Evolutionary conservation across 2,329 filamentous ascomycete genomes (phyloP).

Genomic region (Claviceps paspali): DNA sequence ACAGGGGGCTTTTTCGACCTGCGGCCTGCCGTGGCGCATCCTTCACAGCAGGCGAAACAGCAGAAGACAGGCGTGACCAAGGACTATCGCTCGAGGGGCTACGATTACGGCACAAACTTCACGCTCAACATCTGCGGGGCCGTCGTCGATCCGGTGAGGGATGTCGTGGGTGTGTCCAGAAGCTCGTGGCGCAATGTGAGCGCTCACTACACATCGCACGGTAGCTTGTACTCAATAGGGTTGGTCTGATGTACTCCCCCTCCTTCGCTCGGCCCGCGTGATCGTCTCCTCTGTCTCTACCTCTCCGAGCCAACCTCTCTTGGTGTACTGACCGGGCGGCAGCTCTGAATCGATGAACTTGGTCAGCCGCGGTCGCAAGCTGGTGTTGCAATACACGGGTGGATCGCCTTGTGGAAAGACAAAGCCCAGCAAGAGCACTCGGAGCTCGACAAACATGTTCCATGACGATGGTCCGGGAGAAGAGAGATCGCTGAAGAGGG

Average conservation of each 20-base stretch:
- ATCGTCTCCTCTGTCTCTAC: too few relatives aligned
- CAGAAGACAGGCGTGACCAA: conserved; percentile 26
- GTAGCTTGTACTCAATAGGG: conserved; percentile 61
- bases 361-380: conserved; percentile 51
- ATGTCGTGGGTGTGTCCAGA: conserved; percentile 49
- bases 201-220: conserved; percentile 56
- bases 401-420: conserved; percentile 53
- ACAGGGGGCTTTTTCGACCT: conserved; percentile 45
- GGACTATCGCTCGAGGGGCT: conserved; percentile 52
- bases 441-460: background rate
- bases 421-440: conserved; percentile 19
- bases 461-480: background rate
- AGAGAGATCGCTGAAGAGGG: conserved; percentile 16
- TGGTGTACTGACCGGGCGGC: background rate
- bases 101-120: conserved; percentile 69
- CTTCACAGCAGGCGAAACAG: conserved; percentile 27
- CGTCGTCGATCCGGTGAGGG: conserved; percentile 50
- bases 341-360: conserved; percentile 35
- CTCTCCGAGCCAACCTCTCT: background rate
- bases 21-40: conserved; percentile 35
- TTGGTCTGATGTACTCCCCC: conserved; percentile 23
- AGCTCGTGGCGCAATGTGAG: conserved; percentile 56
- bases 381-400: conserved; percentile 61
- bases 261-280: too few relatives aligned
- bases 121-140: conserved; percentile 69